Percentiles rank a stretch among this genome's conserved stretches.
phyloP scores from a whole-genome alignment of 1,139 yeast species.

The Arxiozyma telluris region DNA sequence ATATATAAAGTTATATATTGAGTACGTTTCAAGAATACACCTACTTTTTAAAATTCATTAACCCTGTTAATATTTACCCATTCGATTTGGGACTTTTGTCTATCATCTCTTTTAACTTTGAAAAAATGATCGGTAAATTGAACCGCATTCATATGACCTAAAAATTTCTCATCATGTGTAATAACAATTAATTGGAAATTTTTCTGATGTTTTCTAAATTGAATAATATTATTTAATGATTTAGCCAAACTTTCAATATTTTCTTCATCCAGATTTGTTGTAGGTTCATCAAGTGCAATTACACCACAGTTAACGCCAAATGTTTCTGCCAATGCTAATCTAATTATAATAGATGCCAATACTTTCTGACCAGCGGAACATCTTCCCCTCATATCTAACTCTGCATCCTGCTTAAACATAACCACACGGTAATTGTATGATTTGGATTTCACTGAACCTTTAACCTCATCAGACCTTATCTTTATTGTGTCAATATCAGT shows the following conservation, averaged over 20 bases:
- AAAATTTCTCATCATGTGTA: constrained; percentile 90
- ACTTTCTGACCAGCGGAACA: constrained; percentile 99
- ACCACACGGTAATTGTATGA: constrained; percentile 90
- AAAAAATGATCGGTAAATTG: constrained; percentile 85
- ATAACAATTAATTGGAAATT: constrained; percentile 92
- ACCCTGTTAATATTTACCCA: constrained; percentile 38
- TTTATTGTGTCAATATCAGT: constrained; percentile 90
- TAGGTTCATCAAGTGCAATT: constrained; percentile 95
- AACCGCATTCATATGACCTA: constrained; percentile 76
- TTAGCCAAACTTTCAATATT: constrained; percentile 83
- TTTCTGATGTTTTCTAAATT: constrained; percentile 62
- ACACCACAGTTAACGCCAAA: constrained; percentile 94
- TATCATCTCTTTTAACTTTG: constrained; percentile 68
- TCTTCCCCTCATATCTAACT: constrained; percentile 94
- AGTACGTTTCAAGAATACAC: neutral
- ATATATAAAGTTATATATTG: neutral
- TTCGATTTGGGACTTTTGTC: constrained; percentile 68
- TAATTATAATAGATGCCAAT: constrained; percentile 79
- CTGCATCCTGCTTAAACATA: constrained; percentile 87
- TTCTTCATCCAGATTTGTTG: constrained; percentile 87
- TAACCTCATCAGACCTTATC: constrained; percentile 70
- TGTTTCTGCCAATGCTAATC: constrained; percentile 90
- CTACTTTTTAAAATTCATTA: constrained; percentile 16
- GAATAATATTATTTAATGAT: constrained; percentile 69
- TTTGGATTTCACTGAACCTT: constrained; percentile 46